Evolutionary conservation across 805 yeast species (phyloP).

Genomic region (Priceomyces carsonii): DNA sequence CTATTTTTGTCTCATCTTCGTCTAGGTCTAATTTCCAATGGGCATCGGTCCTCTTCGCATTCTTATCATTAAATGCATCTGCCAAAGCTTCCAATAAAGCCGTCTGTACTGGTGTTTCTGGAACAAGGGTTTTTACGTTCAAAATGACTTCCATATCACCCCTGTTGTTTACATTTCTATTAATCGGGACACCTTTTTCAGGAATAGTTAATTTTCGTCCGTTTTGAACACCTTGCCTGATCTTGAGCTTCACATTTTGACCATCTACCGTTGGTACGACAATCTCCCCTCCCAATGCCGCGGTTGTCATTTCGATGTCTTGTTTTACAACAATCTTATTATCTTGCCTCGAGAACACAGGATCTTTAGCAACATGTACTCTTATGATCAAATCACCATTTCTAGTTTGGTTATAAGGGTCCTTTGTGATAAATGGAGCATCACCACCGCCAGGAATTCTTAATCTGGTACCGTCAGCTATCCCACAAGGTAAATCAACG

Average conservation of each 20-base stretch:
- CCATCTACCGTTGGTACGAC: slow-evolving; percentile 92
- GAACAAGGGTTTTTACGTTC: slow-evolving; percentile 69
- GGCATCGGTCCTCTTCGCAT: slow-evolving; percentile 68
- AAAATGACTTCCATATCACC: slow-evolving; percentile 82
- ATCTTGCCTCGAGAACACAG: slow-evolving; percentile 64
- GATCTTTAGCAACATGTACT: slow-evolving; percentile 75
- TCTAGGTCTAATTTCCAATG: slow-evolving; percentile 38
- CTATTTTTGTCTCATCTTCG: slow-evolving; percentile 18
- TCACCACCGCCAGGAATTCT: slow-evolving; percentile 90
- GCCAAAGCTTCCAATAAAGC: slow-evolving; percentile 94
- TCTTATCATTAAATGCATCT: slow-evolving; percentile 78
- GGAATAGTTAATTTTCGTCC: slow-evolving; percentile 77
- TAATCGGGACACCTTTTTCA: slow-evolving; percentile 82
- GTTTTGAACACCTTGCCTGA: slow-evolving; percentile 81
- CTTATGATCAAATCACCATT: slow-evolving; percentile 90
- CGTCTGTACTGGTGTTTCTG: slow-evolving; percentile 80
- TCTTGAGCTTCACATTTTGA: slow-evolving; percentile 68
- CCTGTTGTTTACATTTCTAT: slow-evolving; percentile 51
- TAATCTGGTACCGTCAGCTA: slow-evolving; percentile 81
- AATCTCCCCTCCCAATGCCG: slow-evolving; percentile 90
- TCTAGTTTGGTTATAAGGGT: slow-evolving; percentile 62
- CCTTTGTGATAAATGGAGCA: slow-evolving; percentile 73
- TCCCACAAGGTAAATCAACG: slow-evolving; percentile 86
- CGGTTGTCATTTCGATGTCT: slow-evolving; percentile 89
- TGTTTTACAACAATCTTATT: slow-evolving; percentile 65